Percentiles rank a stretch among this genome's conserved stretches.
Conservation (phyloP, 345 rosid genomes). For the Microthlaspi erraticum region DNA sequence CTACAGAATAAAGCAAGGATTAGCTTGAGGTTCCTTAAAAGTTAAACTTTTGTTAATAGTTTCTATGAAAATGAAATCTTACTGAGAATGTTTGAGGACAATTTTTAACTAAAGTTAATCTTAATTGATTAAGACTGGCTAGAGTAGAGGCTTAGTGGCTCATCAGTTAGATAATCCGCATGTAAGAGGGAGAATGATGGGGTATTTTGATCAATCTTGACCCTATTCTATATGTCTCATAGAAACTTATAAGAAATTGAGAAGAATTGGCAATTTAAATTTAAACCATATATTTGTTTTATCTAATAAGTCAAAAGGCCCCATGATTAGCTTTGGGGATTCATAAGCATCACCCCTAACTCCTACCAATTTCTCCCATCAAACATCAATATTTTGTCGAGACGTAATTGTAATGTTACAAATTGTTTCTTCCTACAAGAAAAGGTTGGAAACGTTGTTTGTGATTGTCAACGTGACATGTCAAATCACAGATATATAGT, state of each 20-base stretch:
- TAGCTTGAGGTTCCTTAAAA: conserved; percentile 21
- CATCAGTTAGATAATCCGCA: conserved; percentile 17
- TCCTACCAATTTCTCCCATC: conserved; percentile 6
- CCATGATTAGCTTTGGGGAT: conserved; percentile 26
- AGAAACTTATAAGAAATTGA: not conserved
- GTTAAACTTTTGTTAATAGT: not conserved
- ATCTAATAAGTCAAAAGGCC: conserved; percentile 29
- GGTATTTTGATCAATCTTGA: not conserved
- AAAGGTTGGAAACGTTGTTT: conserved; percentile 3
- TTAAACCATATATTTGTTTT: not conserved
- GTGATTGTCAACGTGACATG: conserved; percentile 30
- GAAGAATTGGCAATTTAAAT: not conserved
- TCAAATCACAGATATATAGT: conserved; percentile 33
- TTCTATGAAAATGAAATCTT: not conserved
- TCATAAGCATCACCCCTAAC: conserved; percentile 6
- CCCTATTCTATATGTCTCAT: not conserved
- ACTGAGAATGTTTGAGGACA: conserved; percentile 1
- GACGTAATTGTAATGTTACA: conserved; percentile 15
- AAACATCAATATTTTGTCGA: conserved; percentile 8
- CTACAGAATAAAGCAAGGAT: conserved; percentile 16
- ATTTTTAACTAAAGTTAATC: not conserved
- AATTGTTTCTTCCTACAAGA: not conserved
- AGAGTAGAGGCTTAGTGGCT: conserved; percentile 23
- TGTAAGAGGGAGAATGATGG: conserved; percentile 13
- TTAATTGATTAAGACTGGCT: no score